Percentiles rank a stretch among this genome's conserved stretches.
phyloP scores from a whole-genome alignment of 2,329 filamentous ascomycete species.

The Trichoderma sp. region DNA sequence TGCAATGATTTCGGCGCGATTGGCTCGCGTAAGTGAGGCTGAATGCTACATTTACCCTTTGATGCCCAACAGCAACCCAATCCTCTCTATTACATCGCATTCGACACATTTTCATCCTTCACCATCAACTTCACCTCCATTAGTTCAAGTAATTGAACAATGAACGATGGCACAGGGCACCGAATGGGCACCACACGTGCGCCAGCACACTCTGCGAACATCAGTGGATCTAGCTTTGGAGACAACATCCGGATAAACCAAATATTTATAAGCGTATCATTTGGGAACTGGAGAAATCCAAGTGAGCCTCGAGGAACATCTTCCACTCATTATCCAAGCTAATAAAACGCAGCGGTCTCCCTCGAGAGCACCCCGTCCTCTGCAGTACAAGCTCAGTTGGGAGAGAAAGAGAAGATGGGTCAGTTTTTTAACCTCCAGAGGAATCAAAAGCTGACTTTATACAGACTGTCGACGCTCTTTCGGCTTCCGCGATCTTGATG shows the following conservation, averaged over 20 bases:
- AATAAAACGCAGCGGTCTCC: too few species aligned
- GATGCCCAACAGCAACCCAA: not conserved
- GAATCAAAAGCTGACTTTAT: not conserved
- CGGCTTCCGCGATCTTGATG: not conserved
- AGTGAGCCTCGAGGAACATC: too few species aligned
- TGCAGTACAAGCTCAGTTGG: not conserved
- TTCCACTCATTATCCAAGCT: too few species aligned
- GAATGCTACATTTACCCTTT: not conserved
- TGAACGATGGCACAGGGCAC: not conserved
- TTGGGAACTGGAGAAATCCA: too few species aligned
- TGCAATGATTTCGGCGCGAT: not conserved
- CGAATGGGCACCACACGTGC: not conserved
- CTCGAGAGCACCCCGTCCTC: too few species aligned
- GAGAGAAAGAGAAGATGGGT: not conserved
- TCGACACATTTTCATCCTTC: accelerated
- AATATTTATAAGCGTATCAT: too few species aligned
- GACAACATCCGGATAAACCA: too few species aligned
- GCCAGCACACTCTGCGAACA: not conserved
- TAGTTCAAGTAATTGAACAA: too few species aligned
- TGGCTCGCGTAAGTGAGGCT: not conserved
- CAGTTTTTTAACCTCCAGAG: not conserved
- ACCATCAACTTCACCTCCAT: too few species aligned
- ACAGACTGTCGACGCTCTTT: not conserved
- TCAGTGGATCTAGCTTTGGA: not conserved
- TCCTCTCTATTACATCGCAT: not conserved